These are phyloP conservation scores for Epichloe elymi DNA, from an alignment of 2,329 filamentous ascomycete species.

Conservation along the genomic window DNA sequence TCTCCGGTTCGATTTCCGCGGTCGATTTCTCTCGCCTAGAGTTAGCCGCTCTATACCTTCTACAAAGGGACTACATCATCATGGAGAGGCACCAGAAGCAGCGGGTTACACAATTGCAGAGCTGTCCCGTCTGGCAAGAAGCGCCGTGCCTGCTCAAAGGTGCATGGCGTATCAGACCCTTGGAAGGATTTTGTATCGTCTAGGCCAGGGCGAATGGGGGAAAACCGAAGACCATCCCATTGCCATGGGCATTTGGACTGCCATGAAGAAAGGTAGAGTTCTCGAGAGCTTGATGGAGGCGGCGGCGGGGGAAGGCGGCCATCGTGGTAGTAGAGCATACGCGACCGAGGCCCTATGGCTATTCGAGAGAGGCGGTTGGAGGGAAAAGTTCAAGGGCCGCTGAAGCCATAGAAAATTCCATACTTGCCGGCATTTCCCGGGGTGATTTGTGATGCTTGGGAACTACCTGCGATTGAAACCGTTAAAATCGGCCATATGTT, in stretches of 20 bases:
- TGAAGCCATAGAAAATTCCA: slow-evolving; percentile 5
- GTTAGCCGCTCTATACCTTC: slow-evolving; percentile 62
- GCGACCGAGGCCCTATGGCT: slow-evolving; percentile 85
- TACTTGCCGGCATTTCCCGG: too few species aligned
- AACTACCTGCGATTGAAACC: too few species aligned
- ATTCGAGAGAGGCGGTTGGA: slow-evolving; percentile 61
- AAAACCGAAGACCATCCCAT: slow-evolving; percentile 43
- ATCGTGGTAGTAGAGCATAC: slow-evolving; percentile 71
- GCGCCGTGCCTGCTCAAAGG: slow-evolving; percentile 70
- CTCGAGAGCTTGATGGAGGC: slow-evolving; percentile 67
- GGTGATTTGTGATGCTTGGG: too few species aligned
- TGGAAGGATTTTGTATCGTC: slow-evolving; percentile 68
- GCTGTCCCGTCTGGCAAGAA: slow-evolving; percentile 66
- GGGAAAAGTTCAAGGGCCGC: slow-evolving; percentile 45
- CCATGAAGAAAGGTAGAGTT: slow-evolving; percentile 62
- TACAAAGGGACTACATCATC: slow-evolving; percentile 77
- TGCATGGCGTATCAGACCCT: slow-evolving; percentile 88
- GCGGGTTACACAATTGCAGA: slow-evolving; percentile 91
- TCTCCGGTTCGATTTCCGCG: slow-evolving; percentile 81
- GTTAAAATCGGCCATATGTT: too few species aligned
- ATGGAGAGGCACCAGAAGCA: slow-evolving; percentile 81
- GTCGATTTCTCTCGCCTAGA: slow-evolving; percentile 64
- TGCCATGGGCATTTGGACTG: slow-evolving; percentile 71
- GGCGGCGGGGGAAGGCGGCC: slow-evolving; percentile 53
- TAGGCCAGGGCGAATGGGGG: slow-evolving; percentile 62